Conservation (phyloP, 306 rosid genomes). For the Vicia faba region DNA sequence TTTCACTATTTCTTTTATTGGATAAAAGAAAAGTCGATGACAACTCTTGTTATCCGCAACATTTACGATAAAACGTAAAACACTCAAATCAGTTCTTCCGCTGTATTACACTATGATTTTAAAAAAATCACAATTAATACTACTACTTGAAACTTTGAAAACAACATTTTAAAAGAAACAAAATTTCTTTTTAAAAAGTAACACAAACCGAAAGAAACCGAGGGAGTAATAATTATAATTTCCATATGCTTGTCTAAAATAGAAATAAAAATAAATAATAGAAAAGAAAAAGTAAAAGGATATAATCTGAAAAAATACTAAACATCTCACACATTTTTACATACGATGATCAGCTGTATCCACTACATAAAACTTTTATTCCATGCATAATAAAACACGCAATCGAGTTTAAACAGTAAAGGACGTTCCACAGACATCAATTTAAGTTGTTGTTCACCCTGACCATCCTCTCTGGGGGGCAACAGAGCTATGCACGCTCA, state of each 20-base stretch:
- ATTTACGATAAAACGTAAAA: too few species aligned
- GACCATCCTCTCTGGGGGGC: constrained; percentile 86
- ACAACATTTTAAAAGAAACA: too few species aligned
- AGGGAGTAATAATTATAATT: not conserved
- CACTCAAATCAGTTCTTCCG: too few species aligned
- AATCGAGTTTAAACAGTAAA: constrained; percentile 33
- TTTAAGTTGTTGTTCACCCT: constrained; percentile 41
- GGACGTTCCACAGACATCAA: not conserved
- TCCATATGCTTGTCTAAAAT: not conserved
- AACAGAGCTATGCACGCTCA: constrained; percentile 70
- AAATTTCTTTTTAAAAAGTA: too few species aligned
- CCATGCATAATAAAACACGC: constrained; percentile 94
- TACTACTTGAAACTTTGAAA: too few species aligned
- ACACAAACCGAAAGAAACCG: too few species aligned
- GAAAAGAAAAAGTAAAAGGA: constrained; percentile 19
- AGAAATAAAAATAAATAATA: not conserved
- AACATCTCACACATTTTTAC: constrained; percentile 37
- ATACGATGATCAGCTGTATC: constrained; percentile 47
- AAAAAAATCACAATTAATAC: too few species aligned
- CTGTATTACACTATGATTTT: too few species aligned
- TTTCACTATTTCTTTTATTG: too few species aligned
- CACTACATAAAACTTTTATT: constrained; percentile 62
- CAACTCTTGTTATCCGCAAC: too few species aligned
- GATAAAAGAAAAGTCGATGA: too few species aligned
- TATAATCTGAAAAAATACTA: constrained; percentile 36